Evolutionary conservation across 768 basidiomycete genomes (phyloP).

Genomic region (Dacryopinax spathularia): DNA sequence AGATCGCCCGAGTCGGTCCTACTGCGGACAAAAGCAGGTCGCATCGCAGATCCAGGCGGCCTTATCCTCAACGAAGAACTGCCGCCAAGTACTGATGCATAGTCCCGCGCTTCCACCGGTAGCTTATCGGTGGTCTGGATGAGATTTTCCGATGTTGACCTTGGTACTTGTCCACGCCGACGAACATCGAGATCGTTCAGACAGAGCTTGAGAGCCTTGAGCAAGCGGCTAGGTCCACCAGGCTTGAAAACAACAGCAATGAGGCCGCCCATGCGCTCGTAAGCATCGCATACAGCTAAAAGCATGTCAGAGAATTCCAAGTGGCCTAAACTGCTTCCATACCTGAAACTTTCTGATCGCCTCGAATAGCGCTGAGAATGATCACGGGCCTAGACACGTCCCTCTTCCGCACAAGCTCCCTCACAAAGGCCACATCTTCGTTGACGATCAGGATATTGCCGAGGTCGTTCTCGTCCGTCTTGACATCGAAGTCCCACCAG

Average conservation of each 20-base stretch:
- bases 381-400: constrained; percentile 55
- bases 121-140: not conserved
- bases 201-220: constrained; percentile 48
- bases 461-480: constrained; percentile 26
- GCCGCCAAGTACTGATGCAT: not conserved
- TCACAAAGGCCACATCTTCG: constrained; percentile 51
- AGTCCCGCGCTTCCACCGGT: not conserved
- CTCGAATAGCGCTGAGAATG: constrained; percentile 56
- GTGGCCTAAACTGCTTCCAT: not conserved
- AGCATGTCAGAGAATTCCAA: constrained; percentile 27
- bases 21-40: not conserved
- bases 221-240: constrained; percentile 63
- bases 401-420: constrained; percentile 40
- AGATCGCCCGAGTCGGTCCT: not conserved
- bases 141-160: not conserved
- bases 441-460: constrained; percentile 72
- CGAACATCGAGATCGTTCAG: constrained; percentile 40
- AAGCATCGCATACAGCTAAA: constrained; percentile 43
- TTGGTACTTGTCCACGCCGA: constrained; percentile 6
- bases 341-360: constrained; percentile 30
- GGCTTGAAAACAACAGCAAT: constrained; percentile 86
- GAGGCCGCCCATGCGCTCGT: constrained; percentile 71
- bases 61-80: not conserved
- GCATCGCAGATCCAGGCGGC: not conserved
- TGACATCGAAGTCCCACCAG: constrained; percentile 61